A percentile compares a stretch with the other conserved stretches of the same genome.
phyloP scores from a whole-genome alignment of 257 asterid genomes.

The Coffea canephora region DNA sequence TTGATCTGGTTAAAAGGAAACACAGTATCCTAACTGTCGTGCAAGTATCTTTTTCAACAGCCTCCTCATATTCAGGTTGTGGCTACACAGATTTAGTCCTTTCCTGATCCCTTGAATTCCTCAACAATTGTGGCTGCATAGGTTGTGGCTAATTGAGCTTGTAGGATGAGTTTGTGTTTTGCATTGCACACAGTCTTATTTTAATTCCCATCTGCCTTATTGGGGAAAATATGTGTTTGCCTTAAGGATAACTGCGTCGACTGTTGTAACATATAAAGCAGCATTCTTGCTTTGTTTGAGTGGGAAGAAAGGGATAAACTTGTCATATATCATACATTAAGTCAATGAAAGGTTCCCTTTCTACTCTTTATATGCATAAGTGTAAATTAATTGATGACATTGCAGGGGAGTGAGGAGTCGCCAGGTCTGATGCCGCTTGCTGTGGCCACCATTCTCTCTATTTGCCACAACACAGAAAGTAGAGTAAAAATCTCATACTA shows the following conservation, averaged over 20 bases:
- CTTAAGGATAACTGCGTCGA: background rate
- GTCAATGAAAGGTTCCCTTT: background rate
- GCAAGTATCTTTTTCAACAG: background rate
- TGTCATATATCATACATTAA: background rate
- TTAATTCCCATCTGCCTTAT: background rate
- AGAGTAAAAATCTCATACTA: slow-evolving; percentile 61
- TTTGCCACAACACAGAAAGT: slow-evolving; percentile 40
- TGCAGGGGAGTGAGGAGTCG: slow-evolving; percentile 70
- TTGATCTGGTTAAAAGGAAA: background rate
- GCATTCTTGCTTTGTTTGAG: background rate
- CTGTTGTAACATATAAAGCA: background rate
- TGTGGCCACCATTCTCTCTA: slow-evolving; percentile 49
- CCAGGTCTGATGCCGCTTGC: slow-evolving; percentile 87
- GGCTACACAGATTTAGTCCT: background rate
- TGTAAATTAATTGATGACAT: slow-evolving; percentile 13
- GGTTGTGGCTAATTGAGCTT: background rate
- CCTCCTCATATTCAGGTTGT: background rate
- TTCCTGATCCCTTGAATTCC: background rate
- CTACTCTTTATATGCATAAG: background rate
- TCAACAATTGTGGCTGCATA: background rate
- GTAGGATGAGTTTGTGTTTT: background rate
- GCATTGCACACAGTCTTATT: background rate
- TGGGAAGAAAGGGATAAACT: background rate
- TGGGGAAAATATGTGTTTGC: background rate
- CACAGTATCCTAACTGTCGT: background rate